Evolutionary conservation across 495 filamentous ascomycete species (phyloP).

Genomic region (Penicillium cosmopolitanum): DNA sequence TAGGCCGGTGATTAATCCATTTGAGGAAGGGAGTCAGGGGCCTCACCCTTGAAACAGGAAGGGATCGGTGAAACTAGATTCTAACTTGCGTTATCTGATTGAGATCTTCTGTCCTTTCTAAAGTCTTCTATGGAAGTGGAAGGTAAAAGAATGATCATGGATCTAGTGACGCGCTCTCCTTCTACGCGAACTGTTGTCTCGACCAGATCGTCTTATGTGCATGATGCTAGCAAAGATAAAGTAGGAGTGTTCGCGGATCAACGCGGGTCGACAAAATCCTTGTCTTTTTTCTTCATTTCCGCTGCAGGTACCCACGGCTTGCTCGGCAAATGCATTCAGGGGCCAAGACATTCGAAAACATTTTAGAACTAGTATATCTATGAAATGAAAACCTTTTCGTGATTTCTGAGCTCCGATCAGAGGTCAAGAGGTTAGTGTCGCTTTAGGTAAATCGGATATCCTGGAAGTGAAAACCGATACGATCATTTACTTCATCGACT

Average conservation of each 20-base stretch:
- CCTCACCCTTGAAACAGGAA: conserved; percentile 3
- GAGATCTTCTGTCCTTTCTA: conserved; percentile 4
- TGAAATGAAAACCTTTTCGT: no score
- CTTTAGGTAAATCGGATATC: no score
- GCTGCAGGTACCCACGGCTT: not conserved
- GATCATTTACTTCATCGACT: no score
- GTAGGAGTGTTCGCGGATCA: conserved; percentile 3
- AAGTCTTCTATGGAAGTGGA: not conserved
- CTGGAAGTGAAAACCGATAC: no score
- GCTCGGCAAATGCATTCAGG: not conserved
- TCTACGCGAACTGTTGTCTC: not conserved
- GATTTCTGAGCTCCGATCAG: no score
- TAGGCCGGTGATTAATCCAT: not conserved
- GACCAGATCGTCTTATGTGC: not conserved
- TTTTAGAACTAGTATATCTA: not conserved
- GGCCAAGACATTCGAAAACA: not conserved
- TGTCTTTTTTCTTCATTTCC: not conserved
- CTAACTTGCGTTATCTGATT: conserved; percentile 17
- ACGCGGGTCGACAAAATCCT: not conserved
- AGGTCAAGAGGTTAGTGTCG: no score
- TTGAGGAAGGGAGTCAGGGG: not conserved
- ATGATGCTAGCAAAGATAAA: not conserved
- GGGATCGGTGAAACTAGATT: conserved; percentile 4
- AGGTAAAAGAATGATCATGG: not conserved
- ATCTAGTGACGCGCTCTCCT: not conserved